Base-by-base conservation (phyloP, 2,329 filamentous ascomycete species). In the Leptographium radiaticola region DNA sequence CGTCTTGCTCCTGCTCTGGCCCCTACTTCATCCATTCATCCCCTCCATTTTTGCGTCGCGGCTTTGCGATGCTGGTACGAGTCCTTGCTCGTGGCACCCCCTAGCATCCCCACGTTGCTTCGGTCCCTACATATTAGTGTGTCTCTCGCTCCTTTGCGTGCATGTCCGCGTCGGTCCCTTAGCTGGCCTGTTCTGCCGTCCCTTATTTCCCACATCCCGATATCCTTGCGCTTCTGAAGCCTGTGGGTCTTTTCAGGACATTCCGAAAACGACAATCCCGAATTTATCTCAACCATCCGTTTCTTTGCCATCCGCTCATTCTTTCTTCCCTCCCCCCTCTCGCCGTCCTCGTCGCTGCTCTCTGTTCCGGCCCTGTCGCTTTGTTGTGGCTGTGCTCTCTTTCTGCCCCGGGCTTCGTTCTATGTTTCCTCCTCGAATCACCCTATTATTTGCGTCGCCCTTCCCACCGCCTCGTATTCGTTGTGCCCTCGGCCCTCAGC, bases 351-450 rank as follows among this genome's bases (percentile, higher is more conserved):
- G 25, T 25, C 34, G 34, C 34, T 13, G 34, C 34, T 36, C 34
- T 25, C 25, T 5, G 25, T 25, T 25, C 34, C 2, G 34, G 9
- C 34, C 34, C 34, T 36, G 6, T 10, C 34, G 34, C 34, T 13
- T 13, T 43, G 25, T 10, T 18, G 34, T 33, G 4, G 31, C 20
- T n/a, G 33, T n/a, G 11, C n/a, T n/a, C 16, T 31, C 18, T 49
- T 52, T 36, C 12, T 25, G 16, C 34, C 46, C n/a, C n/a, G 46
- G 12, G 13, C 36, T 15, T 45, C 43, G 38, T 56, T 59, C 56
- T 59, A 57, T 56, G 57, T 54, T 53, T 38, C 42, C 49, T 33
- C 44, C 34, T 48, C 43, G 46, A 16, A 48, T 44, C n/a, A 15
- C 40, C 43, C 34, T 47, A 25, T 42, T 54, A 16, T 50, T 54